Base-by-base conservation (phyloP, 805 yeast species). In the Ascoidea asiatica region DNA sequence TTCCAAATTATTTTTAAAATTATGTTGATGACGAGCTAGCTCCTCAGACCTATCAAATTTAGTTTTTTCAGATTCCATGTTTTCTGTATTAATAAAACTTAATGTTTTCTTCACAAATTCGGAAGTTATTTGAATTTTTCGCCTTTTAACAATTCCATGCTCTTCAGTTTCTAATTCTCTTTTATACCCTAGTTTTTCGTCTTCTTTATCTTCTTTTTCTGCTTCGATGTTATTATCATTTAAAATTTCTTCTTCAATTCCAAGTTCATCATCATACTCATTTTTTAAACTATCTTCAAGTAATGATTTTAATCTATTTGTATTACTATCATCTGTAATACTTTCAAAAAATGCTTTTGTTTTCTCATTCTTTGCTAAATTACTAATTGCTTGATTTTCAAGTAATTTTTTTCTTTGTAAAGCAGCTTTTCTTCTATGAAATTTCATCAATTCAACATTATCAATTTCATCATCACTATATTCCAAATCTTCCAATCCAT, bases 391-490 rank as follows among this genome's bases (percentile, higher is more conserved):
- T 46, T 66, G 69, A 56, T 67, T 66, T 48, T 70, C 70, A 53
- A 70, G 50, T 49, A 76, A 57, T 53, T 74, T 63, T 53, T 68
- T 63, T 52, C 69, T 66, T 58, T 79, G 77, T 44, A 65, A 56
- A 51, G 65, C 63, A 42, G 60, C 50, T 40, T 66, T 53, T 13
- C 54, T 53, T 39, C 57, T 53, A 42, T 59, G 58, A 40, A 58
- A 57, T 39, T 50, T 49, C 39, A 49, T 44, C 18, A 61, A 45
- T 36, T 53, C 62, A 19, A 44, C 49, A 19, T 44, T 65, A 43
- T 74, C 81, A 54, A 81, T 88, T 47, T 81, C 92, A 50, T 80
- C 90, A 49, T 80, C 88, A 56, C 85, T 79, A 39, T 81, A 61
- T 51, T 81, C 89, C 18, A 81, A 62, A 44, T 75, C 81, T 43